Evolutionary conservation across 208 protist genomes (phyloP).

Genomic region (Phytomonas francai): DNA sequence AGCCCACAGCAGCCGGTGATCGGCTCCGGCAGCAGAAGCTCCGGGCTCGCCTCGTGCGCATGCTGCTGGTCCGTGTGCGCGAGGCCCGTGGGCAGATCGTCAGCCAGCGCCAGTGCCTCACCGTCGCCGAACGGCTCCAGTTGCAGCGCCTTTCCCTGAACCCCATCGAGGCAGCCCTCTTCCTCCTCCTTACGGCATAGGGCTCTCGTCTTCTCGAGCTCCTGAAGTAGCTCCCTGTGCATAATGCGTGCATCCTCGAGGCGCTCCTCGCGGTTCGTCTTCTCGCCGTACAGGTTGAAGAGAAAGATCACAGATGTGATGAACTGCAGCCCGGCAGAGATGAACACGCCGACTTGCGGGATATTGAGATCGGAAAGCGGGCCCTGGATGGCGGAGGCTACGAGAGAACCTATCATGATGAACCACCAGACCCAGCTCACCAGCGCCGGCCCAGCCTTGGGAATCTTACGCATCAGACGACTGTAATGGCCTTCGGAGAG

Average conservation of each 20-base stretch:
- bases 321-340: slow-evolving; percentile 51
- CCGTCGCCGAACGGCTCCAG: slow-evolving; percentile 5
- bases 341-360: slow-evolving; percentile 36
- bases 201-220: slow-evolving; percentile 13
- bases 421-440: slow-evolving; percentile 64
- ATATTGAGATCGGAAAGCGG: slow-evolving; percentile 43
- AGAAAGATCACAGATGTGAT: slow-evolving; percentile 38
- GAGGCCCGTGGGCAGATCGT: neutral
- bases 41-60: slow-evolving; percentile 21
- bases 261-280: slow-evolving; percentile 41
- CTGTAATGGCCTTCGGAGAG: slow-evolving; percentile 76
- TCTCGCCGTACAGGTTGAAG: slow-evolving; percentile 67
- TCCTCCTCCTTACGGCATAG: neutral
- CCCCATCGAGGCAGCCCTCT: neutral
- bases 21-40: slow-evolving; percentile 16
- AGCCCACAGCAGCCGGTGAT: slow-evolving; percentile 26
- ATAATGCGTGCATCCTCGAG: slow-evolving; percentile 26
- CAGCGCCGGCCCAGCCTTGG: slow-evolving; percentile 32
- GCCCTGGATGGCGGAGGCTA: slow-evolving; percentile 35
- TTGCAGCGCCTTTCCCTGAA: neutral
- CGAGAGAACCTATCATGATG: slow-evolving; percentile 36
- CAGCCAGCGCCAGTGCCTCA: neutral
- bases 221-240: slow-evolving; percentile 19
- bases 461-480: slow-evolving; percentile 41
- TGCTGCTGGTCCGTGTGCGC: too few species aligned